Evolutionary conservation across 768 basidiomycete species (phyloP), one percentile per base, ranked within the genome.

Genomic region (Chalciporus pseudorubinellus): DNA sequence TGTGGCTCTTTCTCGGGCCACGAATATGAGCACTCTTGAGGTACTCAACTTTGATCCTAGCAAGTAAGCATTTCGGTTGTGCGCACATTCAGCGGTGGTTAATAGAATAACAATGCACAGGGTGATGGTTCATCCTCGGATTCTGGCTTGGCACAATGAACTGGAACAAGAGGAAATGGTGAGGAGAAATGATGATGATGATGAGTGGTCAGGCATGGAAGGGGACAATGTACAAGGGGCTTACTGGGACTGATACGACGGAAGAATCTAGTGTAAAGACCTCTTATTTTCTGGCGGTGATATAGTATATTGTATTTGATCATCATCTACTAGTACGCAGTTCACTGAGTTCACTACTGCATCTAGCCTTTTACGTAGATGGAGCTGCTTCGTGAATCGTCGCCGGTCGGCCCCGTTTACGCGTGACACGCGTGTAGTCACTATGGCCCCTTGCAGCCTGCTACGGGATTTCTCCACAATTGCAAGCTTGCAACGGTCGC

Each of bases 1-100:
- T 60, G 85, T 88, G 20, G 84, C 84, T 2, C 76, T 88, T 38
- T 89, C 87, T 12, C 80, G 88, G 13, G 88, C 87, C 13, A 88
- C 83, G 1, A 78, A 69, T n/a, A 76, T 87, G 76, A 77, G 78
- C 20, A 72, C 75, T 3, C 72, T 90, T 14, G 79, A 90, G 62
- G 81, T 90, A 8, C 67, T 80, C 18, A 80, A 80, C 57, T 90
- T 89, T 61, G 68, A 83, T 56, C 67, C 79, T 0, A 62, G 66
- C 31, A 89, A 80, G 85, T 84, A 59, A 39, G 81, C 48, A 29
- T 40, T 36, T 16, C 18, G 20, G 45, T 24, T 33, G 14, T 28
- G 38, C 13, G 12, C 11, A 26, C 26, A 26, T 7, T 26, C 26
- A 9, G 26, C 26, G 3, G 26, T 26, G 7, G 26, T n/a, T 54